These are phyloP conservation scores for Lophium mytilinum DNA, from an alignment of 495 filamentous ascomycete genomes.

Conservation along the genomic window DNA sequence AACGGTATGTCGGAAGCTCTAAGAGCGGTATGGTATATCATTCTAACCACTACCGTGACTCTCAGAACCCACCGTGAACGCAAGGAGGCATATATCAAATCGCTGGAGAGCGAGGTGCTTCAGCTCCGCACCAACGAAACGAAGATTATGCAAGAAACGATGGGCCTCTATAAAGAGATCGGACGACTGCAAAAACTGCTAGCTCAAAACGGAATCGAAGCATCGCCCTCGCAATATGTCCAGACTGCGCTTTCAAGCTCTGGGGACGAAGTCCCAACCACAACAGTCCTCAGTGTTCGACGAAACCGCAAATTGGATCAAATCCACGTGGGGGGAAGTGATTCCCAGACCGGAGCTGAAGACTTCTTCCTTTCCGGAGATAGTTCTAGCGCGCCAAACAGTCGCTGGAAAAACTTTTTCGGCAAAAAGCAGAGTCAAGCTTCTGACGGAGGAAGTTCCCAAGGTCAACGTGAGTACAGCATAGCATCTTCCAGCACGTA, in stretches of 20 bases:
- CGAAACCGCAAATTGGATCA: background rate
- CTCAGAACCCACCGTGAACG: constrained; percentile 36
- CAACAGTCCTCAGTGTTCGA: background rate
- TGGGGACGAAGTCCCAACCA: background rate
- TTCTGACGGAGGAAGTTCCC: too few species aligned
- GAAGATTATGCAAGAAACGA: constrained; percentile 25
- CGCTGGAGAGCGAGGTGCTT: constrained; percentile 33
- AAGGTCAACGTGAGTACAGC: too few species aligned
- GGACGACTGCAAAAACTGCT: constrained; percentile 7
- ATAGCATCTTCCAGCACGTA: too few species aligned
- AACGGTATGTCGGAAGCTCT: constrained; percentile 4
- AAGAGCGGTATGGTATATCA: background rate
- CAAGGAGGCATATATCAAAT: constrained; percentile 37
- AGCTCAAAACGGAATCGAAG: constrained; percentile 8
- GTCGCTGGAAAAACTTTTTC: background rate
- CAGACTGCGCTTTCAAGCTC: background rate
- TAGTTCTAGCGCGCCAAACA: background rate
- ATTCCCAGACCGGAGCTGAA: background rate
- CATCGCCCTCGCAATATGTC: background rate
- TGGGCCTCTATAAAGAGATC: constrained; percentile 10
- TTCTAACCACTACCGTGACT: background rate
- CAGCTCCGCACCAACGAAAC: constrained; percentile 30
- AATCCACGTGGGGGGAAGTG: background rate
- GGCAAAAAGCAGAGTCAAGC: background rate
- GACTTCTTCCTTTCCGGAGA: background rate